Evolutionary conservation across 768 basidiomycete genomes (phyloP).

Genomic region (Pleurotus giganteus): DNA sequence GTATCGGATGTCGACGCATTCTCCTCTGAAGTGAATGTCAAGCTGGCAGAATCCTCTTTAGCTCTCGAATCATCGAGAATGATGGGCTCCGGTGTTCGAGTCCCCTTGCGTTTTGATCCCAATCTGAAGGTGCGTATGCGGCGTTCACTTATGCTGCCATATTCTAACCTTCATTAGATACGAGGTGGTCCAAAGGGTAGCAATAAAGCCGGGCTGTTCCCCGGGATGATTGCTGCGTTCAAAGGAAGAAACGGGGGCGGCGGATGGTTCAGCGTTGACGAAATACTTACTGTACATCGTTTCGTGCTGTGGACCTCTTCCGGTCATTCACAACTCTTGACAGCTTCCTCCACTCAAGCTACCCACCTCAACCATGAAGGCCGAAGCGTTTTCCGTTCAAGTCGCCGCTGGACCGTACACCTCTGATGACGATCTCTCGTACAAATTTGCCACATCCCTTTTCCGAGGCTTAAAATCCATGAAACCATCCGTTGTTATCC

Average conservation of each 20-base stretch:
- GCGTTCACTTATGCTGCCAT: neutral
- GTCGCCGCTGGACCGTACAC: slow-evolving; percentile 90
- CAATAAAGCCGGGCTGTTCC: slow-evolving; percentile 75
- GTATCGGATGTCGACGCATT: slow-evolving; percentile 63
- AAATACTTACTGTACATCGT: slow-evolving; percentile 70
- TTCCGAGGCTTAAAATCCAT: slow-evolving; percentile 55
- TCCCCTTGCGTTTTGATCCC: slow-evolving; percentile 71
- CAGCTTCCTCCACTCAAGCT: slow-evolving; percentile 65
- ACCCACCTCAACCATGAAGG: slow-evolving; percentile 29
- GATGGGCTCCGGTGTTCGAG: slow-evolving; percentile 61
- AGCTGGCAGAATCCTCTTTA: slow-evolving; percentile 72
- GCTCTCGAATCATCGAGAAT: slow-evolving; percentile 83
- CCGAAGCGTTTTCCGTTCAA: slow-evolving; percentile 53
- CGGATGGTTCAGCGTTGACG: slow-evolving; percentile 79
- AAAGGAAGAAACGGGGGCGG: slow-evolving; percentile 92
- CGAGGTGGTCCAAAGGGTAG: slow-evolving; percentile 55
- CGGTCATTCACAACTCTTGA: neutral
- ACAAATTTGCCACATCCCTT: slow-evolving; percentile 66
- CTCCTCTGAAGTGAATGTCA: slow-evolving; percentile 44
- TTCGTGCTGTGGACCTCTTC: neutral
- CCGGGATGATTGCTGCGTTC: slow-evolving; percentile 83
- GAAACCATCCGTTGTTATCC: slow-evolving; percentile 74
- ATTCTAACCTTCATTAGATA: neutral
- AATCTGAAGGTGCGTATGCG: slow-evolving; percentile 57
- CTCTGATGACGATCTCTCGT: slow-evolving; percentile 70